Evolutionary conservation across 257 asterid genomes (phyloP), one percentile per base, ranked within the genome.

Genomic region (Gentiana dahurica): DNA sequence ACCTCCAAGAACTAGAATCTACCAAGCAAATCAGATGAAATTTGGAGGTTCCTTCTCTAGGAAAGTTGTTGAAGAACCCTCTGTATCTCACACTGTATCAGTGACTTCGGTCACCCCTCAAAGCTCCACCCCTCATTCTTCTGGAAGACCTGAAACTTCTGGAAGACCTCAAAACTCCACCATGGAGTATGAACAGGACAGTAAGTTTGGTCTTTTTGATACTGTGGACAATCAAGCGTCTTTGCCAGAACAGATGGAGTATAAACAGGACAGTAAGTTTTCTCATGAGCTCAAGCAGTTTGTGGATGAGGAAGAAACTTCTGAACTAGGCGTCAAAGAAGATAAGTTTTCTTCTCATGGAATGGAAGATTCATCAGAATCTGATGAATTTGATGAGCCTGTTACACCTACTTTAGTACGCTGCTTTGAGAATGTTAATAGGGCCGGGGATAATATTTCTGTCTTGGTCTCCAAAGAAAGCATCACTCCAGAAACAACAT

Each of bases 381-480:
- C 98, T 5, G 99, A 88, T 70, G 95, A 83, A 60, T 87, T 87
- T 63, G 94, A 92, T 44, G 95, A 88, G 62, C 97, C 98, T 63
- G 71, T 93, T 12, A 41, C 82, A 32, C 83, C 76, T 49, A 78
- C 81, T 34, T 93, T 92, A 36, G 95, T 88, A 55, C 84, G 90
- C 60, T 81, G 94, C 55, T 92, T 92, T 74, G 77, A 78, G 64
- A 91, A 91, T 71, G 83, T 91, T 52, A 81, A 76, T 54, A 70
- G 83, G 56, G 68, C 55, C 36, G 68, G 59, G 51, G 89, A 66
- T 51, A 71, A 70, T 64, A 71, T 64, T 57, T 54, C n/a, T 8
- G 51, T 34, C 10, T 24, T 56, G 62, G 54, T 70, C 60, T 56
- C 72, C 24, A 56, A 48, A 36, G 77, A 76, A 33, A 68, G 51